These are phyloP conservation scores for Colletotrichum falcatum DNA, from an alignment of 2,329 filamentous ascomycete genomes.

Conservation along the genomic window DNA sequence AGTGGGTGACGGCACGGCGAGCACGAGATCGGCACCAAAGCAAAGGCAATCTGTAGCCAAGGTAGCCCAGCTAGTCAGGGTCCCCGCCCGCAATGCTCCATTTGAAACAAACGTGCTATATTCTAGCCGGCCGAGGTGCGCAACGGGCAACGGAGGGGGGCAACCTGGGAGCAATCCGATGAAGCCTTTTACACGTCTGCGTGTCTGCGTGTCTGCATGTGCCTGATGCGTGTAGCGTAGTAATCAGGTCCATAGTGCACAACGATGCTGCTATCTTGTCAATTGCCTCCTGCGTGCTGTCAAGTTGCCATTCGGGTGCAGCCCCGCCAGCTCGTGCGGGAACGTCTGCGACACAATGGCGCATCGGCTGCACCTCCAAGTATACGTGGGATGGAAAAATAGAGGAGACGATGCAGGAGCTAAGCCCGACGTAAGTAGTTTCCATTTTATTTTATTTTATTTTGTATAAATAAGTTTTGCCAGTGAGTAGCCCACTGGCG, in stretches of 20 bases:
- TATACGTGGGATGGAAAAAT: constrained; percentile 17
- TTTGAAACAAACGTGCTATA: constrained; percentile 36
- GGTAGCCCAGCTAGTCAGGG: constrained; percentile 2
- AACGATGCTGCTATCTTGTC: background rate
- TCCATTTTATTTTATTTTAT: background rate
- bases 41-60: background rate
- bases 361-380: background rate
- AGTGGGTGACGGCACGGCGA: background rate
- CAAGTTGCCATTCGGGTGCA: constrained; percentile 23
- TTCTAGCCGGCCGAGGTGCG: constrained; percentile 31
- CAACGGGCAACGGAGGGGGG: constrained; percentile 22
- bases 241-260: background rate
- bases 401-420: constrained; percentile 10
- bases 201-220: constrained; percentile 9
- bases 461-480: background rate
- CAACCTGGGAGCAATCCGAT: constrained; percentile 19
- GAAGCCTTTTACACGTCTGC: constrained; percentile 16
- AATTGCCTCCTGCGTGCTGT: constrained; percentile 1
- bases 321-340: constrained; percentile 32
- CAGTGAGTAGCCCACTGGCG: background rate
- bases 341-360: constrained; percentile 30
- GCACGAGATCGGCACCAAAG: background rate
- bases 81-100: constrained; percentile 4
- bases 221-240: background rate
- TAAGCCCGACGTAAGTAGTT: background rate